Percentiles rank a stretch among this genome's conserved stretches.
Evolutionary conservation across 2,329 filamentous ascomycete species (phyloP).

Genomic region (Aspergillus pseudoviridinutans): DNA sequence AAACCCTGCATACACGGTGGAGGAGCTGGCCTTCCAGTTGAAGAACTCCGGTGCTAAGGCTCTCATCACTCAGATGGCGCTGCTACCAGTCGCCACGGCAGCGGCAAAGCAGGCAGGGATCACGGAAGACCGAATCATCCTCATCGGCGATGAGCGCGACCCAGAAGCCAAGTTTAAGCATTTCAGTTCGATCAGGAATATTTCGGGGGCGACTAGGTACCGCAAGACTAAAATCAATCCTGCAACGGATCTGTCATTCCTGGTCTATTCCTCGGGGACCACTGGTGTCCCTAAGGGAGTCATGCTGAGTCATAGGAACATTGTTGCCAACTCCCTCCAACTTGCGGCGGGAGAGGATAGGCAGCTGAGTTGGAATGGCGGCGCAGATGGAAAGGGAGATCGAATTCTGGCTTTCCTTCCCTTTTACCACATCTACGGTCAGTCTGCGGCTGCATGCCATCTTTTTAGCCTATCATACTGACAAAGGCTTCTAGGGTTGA

Average conservation of each 20-base stretch:
- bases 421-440: slow-evolving; percentile 88
- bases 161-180: slow-evolving; percentile 60
- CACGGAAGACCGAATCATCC: slow-evolving; percentile 65
- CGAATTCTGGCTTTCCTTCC: slow-evolving; percentile 74
- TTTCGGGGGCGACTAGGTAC: slow-evolving; percentile 56
- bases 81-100: slow-evolving; percentile 60
- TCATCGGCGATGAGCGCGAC: slow-evolving; percentile 65
- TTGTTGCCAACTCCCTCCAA: slow-evolving; percentile 69
- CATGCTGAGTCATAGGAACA: slow-evolving; percentile 77
- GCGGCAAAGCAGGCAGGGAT: slow-evolving; percentile 70
- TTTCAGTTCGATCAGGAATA: slow-evolving; percentile 66
- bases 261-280: slow-evolving; percentile 87
- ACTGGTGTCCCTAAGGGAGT: slow-evolving; percentile 91
- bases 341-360: slow-evolving; percentile 50
- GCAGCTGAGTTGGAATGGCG: slow-evolving; percentile 56
- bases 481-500: slow-evolving; percentile 52
- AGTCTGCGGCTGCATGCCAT: slow-evolving; percentile 17
- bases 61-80: slow-evolving; percentile 67
- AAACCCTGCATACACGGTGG: slow-evolving; percentile 79
- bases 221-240: slow-evolving; percentile 62
- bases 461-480: not conserved
- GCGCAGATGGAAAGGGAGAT: slow-evolving; percentile 61
- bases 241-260: slow-evolving; percentile 70
- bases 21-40: slow-evolving; percentile 82
- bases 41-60: slow-evolving; percentile 71